Evolutionary conservation across 2,329 filamentous ascomycete species (phyloP), one percentile per base, ranked within the genome.

Genomic region (Sporothrix curviconia): DNA sequence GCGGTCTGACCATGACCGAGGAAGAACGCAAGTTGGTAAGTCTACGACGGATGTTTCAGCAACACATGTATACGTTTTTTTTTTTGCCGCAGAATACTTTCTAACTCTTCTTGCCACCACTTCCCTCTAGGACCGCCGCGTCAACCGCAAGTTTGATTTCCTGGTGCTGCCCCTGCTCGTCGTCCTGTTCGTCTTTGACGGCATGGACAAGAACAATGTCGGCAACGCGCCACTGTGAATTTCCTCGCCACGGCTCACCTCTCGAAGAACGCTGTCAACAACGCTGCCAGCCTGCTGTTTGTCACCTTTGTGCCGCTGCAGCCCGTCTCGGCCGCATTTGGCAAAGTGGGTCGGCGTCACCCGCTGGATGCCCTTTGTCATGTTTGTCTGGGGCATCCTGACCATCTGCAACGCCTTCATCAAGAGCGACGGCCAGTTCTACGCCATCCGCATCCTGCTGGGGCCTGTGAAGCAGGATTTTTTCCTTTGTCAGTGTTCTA

Each of bases 401-500:
- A 71, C 69, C 3, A 57, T 65, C 17, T 43, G 62, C 2, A 69
- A 67, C 22, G 66, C 68, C 6, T 70, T 67, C 19, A 65, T 70
- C 14, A 57, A 55, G 15, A 65, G 68, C 15, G 59, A 67, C 64
- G 67, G 60, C 37, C 59, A 63, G 53, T 56, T 67, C 15, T 64
- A 66, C 46, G 60, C 60, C 19, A 60, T 60, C 14, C 61, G 62
- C 2, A 62, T 68, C 12, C 40, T 64, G 28, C 62, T 67, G 61
- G 69, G 60, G 51, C 40, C 17, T 63, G 58, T 59, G 66, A 67
- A 71, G 77, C 79, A 52, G 81, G 80, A 3, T 83, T 84, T 64
- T 84, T 83, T 62, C 79, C 81, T 3, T 79, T 79, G 1, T 77
- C 78, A 2, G 78, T 83, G 15, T 75, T 76, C n/a, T 84, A 83